These are phyloP conservation scores for Picochlorum sp. DNA, from an alignment of 139 green algal species.

Conservation along the genomic window DNA sequence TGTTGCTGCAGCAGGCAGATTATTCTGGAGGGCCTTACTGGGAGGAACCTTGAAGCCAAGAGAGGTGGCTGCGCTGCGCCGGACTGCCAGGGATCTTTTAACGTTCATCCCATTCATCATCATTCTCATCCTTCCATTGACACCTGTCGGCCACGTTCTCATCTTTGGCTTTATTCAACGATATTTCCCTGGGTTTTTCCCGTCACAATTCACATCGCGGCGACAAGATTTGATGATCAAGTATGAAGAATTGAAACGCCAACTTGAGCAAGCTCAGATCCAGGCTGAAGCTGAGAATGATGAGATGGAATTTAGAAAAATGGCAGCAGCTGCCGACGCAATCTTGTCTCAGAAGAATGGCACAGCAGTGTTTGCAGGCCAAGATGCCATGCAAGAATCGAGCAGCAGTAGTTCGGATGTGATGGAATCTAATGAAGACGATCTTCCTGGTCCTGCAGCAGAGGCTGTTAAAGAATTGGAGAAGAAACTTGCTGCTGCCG, in stretches of 20 bases:
- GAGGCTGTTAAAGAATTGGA: constrained; percentile 27
- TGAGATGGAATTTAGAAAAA: constrained; percentile 29
- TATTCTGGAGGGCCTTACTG: constrained; percentile 64
- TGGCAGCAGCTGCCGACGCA: constrained; percentile 4
- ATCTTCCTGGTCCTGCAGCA: constrained; percentile 30
- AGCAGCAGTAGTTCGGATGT: not conserved
- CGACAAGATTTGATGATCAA: constrained; percentile 75
- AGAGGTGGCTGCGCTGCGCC: constrained; percentile 83
- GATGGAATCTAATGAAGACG: constrained; percentile 4
- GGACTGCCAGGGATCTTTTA: constrained; percentile 83
- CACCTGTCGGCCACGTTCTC: constrained; percentile 93
- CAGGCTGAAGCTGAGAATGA: constrained; percentile 32
- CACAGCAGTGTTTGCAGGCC: no score
- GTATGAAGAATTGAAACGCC: constrained; percentile 43
- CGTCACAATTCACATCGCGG: constrained; percentile 81
- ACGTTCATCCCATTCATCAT: constrained; percentile 94
- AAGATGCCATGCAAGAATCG: no score
- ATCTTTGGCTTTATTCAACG: constrained; percentile 94
- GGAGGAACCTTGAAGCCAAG: constrained; percentile 79
- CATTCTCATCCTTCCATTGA: constrained; percentile 95
- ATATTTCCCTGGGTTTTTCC: constrained; percentile 97
- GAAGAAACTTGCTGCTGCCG: constrained; percentile 24
- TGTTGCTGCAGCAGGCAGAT: constrained; percentile 38
- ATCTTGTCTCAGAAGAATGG: not conserved
- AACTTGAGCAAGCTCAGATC: constrained; percentile 32